phyloP scores from a whole-genome alignment of 352 stramenopile genomes.

The Phytophthora europaea region DNA sequence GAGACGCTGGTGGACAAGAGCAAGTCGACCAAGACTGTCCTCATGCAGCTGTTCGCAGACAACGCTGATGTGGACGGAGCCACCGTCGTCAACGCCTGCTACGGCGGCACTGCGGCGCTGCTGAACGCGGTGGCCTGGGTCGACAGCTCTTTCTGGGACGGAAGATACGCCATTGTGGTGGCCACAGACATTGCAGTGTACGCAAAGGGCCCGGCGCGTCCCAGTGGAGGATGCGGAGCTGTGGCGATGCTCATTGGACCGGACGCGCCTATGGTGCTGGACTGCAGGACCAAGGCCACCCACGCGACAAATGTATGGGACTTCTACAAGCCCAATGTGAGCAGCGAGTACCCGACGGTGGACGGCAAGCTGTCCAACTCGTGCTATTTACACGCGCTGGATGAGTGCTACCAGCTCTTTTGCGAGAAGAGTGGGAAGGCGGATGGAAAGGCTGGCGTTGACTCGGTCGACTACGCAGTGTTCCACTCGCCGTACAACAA shows the following conservation, averaged over 20 bases:
- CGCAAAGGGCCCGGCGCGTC: slow-evolving; percentile 89
- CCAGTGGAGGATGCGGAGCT: slow-evolving; percentile 93
- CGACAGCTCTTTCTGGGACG: slow-evolving; percentile 94
- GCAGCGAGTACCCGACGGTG: slow-evolving; percentile 96
- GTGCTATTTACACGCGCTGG: slow-evolving; percentile 96
- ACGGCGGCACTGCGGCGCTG: slow-evolving; percentile 97
- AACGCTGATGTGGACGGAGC: slow-evolving; percentile 87
- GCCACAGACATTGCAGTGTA: slow-evolving; percentile 98
- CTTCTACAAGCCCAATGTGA: slow-evolving; percentile 97
- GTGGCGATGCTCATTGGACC: slow-evolving; percentile 97
- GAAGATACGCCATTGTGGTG: slow-evolving; percentile 96
- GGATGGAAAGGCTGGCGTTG: slow-evolving; percentile 41
- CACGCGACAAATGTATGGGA: slow-evolving; percentile 97
- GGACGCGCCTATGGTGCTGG: slow-evolving; percentile 94
- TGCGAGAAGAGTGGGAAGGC: slow-evolving; percentile 76
- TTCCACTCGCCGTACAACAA: slow-evolving; percentile 99
- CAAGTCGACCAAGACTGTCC: slow-evolving; percentile 87
- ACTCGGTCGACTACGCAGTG: slow-evolving; percentile 92
- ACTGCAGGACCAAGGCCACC: slow-evolving; percentile 91
- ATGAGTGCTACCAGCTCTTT: slow-evolving; percentile 96
- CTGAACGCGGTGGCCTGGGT: slow-evolving; percentile 98
- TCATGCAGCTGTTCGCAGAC: slow-evolving; percentile 78
- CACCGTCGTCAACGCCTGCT: slow-evolving; percentile 98
- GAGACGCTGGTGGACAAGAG: slow-evolving; percentile 95
- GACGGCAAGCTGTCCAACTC: slow-evolving; percentile 95